Evolutionary conservation across 495 filamentous ascomycete genomes (phyloP), one percentile per base, ranked within the genome.

Genomic region (Jackrogersella multiformis): DNA sequence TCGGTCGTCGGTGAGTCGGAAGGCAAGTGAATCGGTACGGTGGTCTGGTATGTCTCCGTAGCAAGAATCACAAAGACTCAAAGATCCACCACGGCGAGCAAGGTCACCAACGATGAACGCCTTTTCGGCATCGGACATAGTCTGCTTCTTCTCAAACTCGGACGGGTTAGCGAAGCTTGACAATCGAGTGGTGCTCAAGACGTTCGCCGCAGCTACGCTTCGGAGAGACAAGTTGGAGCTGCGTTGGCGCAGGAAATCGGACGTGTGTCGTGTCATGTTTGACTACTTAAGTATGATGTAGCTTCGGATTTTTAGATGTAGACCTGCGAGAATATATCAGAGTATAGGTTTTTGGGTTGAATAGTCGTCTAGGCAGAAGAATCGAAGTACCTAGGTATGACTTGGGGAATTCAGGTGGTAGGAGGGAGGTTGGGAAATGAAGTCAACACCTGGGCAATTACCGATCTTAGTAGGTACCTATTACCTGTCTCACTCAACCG

Each of bases 151-250:
- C 12, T 75, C 68, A 56, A 71, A 73, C 9, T 75, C 71, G 65
- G 70, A 64, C 38, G 73, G 73, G 58, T 73, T 73, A 1, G 60
- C 70, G 54, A 74, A 74, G 54, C 73, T 74, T 16, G 73, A 74
- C 9, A 74, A 36, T 54, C 46, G 66, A 58, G 60, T 52, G 12
- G 32, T 23, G 69, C 16, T 54, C 23, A 34, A 58, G 28, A 45
- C 46, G 35, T 62, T 55, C 5, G 63, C 48, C 8, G 62, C 39
- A 32, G 69, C 65, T 12, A 57, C 51, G 26, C 60, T 63, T 56
- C 79, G 79, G 8, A 81, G 74, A 28, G 77, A 80, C 41, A 80
- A 23, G 68, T 76, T 77, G 56, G 80, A 81, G 56, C 56, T 70
- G 35, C 78, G 77, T 15, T 75, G 67, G 34, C 73, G 71, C 35